Evolutionary conservation across 1,139 yeast genomes (phyloP).

Genomic region (Suhomyces chickasaworum): DNA sequence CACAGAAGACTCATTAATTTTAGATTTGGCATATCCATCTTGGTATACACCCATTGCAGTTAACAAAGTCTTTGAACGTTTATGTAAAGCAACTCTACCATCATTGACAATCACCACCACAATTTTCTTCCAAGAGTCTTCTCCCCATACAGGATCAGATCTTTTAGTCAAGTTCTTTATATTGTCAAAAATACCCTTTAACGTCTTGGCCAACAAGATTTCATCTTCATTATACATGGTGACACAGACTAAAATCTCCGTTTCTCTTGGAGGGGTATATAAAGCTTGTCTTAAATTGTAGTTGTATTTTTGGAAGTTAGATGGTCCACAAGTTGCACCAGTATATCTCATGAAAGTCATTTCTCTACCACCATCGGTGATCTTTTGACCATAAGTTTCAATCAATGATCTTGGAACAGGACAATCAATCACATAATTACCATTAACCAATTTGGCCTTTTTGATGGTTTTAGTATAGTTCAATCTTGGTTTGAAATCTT

Average conservation of each 20-base stretch:
- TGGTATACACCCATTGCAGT: constrained; percentile 78
- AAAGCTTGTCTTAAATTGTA: constrained; percentile 70
- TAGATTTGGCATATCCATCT: constrained; percentile 80
- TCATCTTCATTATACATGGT: constrained; percentile 87
- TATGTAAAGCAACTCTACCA: constrained; percentile 70
- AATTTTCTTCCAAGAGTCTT: constrained; percentile 77
- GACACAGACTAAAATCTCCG: constrained; percentile 72
- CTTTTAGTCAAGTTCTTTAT: constrained; percentile 61
- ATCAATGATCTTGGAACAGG: constrained; percentile 68
- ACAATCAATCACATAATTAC: constrained; percentile 77
- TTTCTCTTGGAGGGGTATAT: constrained; percentile 65
- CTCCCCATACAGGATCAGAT: constrained; percentile 73
- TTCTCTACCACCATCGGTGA: constrained; percentile 57
- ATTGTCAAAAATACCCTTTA: constrained; percentile 77
- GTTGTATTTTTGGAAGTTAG: constrained; percentile 55
- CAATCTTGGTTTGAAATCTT: constrained; percentile 45
- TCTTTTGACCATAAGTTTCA: constrained; percentile 52
- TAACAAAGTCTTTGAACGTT: constrained; percentile 62
- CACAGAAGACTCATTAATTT: constrained; percentile 69
- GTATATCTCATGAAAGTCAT: constrained; percentile 78
- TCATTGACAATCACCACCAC: constrained; percentile 77
- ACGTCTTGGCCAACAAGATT: constrained; percentile 66
- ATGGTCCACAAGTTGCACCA: constrained; percentile 81
- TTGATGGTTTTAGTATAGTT: constrained; percentile 51
- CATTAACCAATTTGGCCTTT: constrained; percentile 60